These are phyloP conservation scores for Phytopythium boreale DNA, from an alignment of 352 stramenopile genomes.

Conservation along the genomic window DNA sequence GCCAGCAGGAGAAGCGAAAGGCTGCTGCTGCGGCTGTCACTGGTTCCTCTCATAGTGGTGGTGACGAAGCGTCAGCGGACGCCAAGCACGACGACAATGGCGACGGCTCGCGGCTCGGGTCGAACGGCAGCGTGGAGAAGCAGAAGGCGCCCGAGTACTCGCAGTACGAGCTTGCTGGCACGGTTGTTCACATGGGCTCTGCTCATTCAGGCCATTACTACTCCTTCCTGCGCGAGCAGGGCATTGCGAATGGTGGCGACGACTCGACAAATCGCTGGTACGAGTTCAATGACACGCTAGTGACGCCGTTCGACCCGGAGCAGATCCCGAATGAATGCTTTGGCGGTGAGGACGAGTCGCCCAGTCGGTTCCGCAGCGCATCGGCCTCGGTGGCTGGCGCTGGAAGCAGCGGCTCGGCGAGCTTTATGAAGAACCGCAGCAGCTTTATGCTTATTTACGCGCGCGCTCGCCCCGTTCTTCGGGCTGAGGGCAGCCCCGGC, in stretches of 20 bases:
- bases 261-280: slow-evolving; percentile 57
- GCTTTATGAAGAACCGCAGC: slow-evolving; percentile 77
- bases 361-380: slow-evolving; percentile 16
- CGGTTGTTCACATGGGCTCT: slow-evolving; percentile 87
- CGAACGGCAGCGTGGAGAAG: slow-evolving; percentile 16
- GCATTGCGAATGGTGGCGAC: neutral
- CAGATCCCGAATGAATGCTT: slow-evolving; percentile 79
- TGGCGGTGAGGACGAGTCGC: slow-evolving; percentile 40
- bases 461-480: slow-evolving; percentile 43
- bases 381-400: slow-evolving; percentile 7
- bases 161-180: slow-evolving; percentile 83
- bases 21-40: slow-evolving; percentile 21
- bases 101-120: neutral
- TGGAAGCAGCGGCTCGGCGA: slow-evolving; percentile 13
- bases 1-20: slow-evolving; percentile 61
- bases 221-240: slow-evolving; percentile 76
- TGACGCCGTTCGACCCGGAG: slow-evolving; percentile 67
- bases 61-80: slow-evolving; percentile 5
- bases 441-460: slow-evolving; percentile 89
- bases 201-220: slow-evolving; percentile 90
- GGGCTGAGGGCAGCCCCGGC: slow-evolving; percentile 7
- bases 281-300: slow-evolving; percentile 87
- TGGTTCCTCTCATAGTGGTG: slow-evolving; percentile 7
- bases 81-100: slow-evolving; percentile 8
- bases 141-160: slow-evolving; percentile 74